phyloP scores from a whole-genome alignment of 768 basidiomycete genomes.

The Tulasnella sp. region DNA sequence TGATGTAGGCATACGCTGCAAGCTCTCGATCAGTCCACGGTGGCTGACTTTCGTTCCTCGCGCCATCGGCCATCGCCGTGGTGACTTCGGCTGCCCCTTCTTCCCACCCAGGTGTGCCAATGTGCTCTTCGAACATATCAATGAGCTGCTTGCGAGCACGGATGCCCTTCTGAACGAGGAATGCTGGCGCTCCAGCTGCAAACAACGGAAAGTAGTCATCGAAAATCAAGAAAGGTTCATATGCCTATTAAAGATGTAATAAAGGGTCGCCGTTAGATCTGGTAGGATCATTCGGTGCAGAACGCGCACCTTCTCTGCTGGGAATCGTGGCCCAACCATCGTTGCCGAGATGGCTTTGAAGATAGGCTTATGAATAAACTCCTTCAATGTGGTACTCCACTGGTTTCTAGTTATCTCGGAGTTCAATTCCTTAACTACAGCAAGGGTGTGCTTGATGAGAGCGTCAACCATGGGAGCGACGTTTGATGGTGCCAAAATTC shows the following conservation, averaged over 20 bases:
- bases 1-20: constrained; percentile 10
- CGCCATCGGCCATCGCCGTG: not conserved
- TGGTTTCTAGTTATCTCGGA: too few relatives aligned
- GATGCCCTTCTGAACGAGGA: constrained; percentile 14
- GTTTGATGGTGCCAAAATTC: too few relatives aligned
- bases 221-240: constrained; percentile 23
- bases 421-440: too few relatives aligned
- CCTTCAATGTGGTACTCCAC: too few relatives aligned
- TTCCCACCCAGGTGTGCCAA: not conserved
- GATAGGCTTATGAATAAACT: too few relatives aligned
- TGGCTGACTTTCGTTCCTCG: not conserved
- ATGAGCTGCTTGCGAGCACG: constrained; percentile 5
- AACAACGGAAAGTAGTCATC: constrained; percentile 25
- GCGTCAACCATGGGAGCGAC: too few relatives aligned
- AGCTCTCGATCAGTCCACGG: not conserved
- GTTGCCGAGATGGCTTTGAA: too few relatives aligned
- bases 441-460: too few relatives aligned
- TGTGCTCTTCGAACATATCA: not conserved
- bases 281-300: too few relatives aligned
- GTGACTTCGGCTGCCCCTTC: not conserved
- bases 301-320: too few relatives aligned
- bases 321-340: too few relatives aligned
- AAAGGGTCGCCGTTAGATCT: not conserved
- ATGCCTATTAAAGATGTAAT: not conserved
- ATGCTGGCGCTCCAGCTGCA: constrained; percentile 18